Evolutionary conservation across 2,329 filamentous ascomycete genomes (phyloP), one percentile per base, ranked within the genome.

Genomic region (Colletotrichum spaethianum): DNA sequence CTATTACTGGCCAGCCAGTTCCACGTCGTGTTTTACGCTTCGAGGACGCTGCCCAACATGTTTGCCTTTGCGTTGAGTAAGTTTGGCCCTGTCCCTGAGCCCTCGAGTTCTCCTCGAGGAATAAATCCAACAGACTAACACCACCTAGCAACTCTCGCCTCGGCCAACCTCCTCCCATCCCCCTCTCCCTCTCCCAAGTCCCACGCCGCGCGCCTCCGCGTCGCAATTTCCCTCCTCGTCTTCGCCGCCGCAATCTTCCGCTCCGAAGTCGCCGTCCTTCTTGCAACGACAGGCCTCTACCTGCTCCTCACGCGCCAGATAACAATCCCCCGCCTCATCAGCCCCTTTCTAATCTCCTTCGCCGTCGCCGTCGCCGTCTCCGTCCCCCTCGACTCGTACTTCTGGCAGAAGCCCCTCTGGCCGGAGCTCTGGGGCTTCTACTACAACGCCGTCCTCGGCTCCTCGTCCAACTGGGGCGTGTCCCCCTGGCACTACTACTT

Each of bases 41-140:
- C 95, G 20, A 89, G 96, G 73, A 96, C 95, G 2, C 84, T 99
- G 75, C 96, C 96, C 2, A 99, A 99, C 80, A 98, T 97, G 93
- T 97, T 98, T 83, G 95, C 96, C 26, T 96, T 98, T 84, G 90
- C 91, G 12, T 84, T 98, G 70, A 94, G 93, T 96, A 86, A 82
- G 92, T 87, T 2, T 20, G 1, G 5, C 16, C 16, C 33, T 23
- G 5, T 20, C 44, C 33, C 8, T 6, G 23, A 12, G 18, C 9
- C 33, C 18, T 31, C 31, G 1, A 16, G 36, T 12, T 40, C 20
- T 48, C 31, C 40, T 56, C 28, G 26, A 18, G n/a, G 14, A 52
- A 28, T 12, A 40, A n/a, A 52, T 23, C 46, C 14, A 4, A 46
- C 20, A 28, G 7, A 60, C 64, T 46, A 33, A 74, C 53, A 55